Percentiles rank a stretch among this genome's conserved stretches.
These are phyloP conservation scores for Immersiella caudata DNA, from an alignment of 495 filamentous ascomycete genomes.

Conservation along the genomic window DNA sequence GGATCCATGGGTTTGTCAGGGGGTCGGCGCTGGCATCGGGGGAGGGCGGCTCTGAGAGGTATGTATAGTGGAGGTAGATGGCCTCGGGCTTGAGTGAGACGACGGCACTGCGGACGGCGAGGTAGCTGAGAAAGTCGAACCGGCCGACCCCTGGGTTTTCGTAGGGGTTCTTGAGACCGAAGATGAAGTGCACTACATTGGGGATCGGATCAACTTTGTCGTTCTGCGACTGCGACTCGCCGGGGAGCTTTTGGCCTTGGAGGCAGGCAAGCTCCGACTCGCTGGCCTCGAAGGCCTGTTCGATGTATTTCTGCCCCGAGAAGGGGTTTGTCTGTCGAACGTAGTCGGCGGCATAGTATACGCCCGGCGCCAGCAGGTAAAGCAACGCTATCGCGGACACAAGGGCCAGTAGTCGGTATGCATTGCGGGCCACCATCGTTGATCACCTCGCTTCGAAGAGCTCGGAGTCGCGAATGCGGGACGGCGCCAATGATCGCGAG, in stretches of 20 bases:
- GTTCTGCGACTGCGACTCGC: slow-evolving; percentile 17
- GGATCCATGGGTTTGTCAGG: slow-evolving; percentile 48
- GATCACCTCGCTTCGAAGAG: background rate
- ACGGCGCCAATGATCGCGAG: background rate
- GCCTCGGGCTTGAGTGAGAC: slow-evolving; percentile 46
- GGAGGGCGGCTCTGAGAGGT: slow-evolving; percentile 44
- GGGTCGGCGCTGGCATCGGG: slow-evolving; percentile 41
- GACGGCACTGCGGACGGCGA: slow-evolving; percentile 48
- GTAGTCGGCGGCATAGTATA: slow-evolving; percentile 41
- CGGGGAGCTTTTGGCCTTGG: slow-evolving; percentile 32
- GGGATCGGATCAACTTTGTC: slow-evolving; percentile 43
- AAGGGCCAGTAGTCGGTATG: slow-evolving; percentile 27
- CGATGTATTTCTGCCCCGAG: slow-evolving; percentile 45
- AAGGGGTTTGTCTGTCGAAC: slow-evolving; percentile 45
- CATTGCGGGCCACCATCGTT: slow-evolving; percentile 24
- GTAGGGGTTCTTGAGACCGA: slow-evolving; percentile 45
- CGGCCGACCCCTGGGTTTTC: slow-evolving; percentile 39
- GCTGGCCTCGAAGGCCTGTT: slow-evolving; percentile 42
- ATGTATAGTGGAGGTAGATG: slow-evolving; percentile 50
- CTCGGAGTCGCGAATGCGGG: background rate
- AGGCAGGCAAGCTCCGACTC: slow-evolving; percentile 45
- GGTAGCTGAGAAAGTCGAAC: slow-evolving; percentile 51
- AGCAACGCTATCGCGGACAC: slow-evolving; percentile 32
- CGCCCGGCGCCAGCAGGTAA: slow-evolving; percentile 31
- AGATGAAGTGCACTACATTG: slow-evolving; percentile 53